These are phyloP conservation scores for Conticribra guillardii DNA, from an alignment of 108 stramenopile species.

Conservation along the genomic window DNA sequence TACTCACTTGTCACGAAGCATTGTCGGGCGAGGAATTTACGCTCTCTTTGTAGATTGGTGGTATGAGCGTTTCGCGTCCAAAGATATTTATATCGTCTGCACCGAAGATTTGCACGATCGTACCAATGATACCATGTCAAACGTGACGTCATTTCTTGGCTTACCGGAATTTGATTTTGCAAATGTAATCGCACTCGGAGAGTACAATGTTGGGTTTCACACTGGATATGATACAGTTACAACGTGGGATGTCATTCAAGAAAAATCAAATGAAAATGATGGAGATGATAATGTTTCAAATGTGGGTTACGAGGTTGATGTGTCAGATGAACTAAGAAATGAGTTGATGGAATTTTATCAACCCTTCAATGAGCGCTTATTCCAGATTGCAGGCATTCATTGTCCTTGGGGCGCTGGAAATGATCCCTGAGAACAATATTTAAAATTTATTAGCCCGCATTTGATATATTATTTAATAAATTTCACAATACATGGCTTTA, in stretches of 20 bases:
- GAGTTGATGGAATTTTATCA: conserved; percentile 64
- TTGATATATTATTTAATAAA: not conserved
- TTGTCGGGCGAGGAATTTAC: conserved; percentile 79
- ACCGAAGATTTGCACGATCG: conserved; percentile 72
- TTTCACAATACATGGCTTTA: not conserved
- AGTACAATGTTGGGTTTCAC: conserved; percentile 85
- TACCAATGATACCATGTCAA: conserved; percentile 49
- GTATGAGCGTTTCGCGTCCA: conserved; percentile 54
- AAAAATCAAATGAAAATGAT: conserved; percentile 7
- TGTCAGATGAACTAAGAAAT: conserved; percentile 58
- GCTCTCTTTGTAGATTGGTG: conserved; percentile 81
- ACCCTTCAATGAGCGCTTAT: conserved; percentile 80
- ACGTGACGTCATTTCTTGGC: conserved; percentile 68
- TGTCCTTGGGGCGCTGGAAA: conserved; percentile 80
- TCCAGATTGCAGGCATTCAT: conserved; percentile 58
- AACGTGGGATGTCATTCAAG: conserved; percentile 23
- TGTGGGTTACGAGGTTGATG: conserved; percentile 39
- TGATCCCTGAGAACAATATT: not conserved
- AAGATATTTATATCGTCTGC: conserved; percentile 69
- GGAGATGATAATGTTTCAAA: conserved; percentile 3
- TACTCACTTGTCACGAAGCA: conserved; percentile 62
- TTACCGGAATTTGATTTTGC: conserved; percentile 71
- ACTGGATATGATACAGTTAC: conserved; percentile 78
- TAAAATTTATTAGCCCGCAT: not conserved
- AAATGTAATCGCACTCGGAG: conserved; percentile 53